phyloP scores from a whole-genome alignment of 257 asterid genomes.

The Solanum habrochaites region DNA sequence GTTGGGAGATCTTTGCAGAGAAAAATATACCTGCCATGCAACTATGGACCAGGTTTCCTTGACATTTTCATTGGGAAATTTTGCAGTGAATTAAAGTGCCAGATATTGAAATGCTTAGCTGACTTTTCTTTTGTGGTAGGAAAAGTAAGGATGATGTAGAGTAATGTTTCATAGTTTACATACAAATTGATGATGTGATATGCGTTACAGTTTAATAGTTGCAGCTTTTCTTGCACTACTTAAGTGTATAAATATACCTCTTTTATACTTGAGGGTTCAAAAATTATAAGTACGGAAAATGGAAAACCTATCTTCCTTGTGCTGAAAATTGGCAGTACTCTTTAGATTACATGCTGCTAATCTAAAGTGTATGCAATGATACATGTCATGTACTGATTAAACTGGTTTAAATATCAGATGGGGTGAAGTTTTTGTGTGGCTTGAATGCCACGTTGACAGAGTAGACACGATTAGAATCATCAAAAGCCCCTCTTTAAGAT shows the following conservation, averaged over 20 bases:
- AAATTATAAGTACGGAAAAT: not conserved
- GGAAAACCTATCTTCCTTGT: not conserved
- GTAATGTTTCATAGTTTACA: not conserved
- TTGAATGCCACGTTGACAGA: not conserved
- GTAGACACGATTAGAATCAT: not conserved
- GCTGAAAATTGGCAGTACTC: not conserved
- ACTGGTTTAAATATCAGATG: not conserved
- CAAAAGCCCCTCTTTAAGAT: not conserved
- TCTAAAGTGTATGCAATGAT: not conserved
- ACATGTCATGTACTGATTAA: not conserved
- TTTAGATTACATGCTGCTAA: not conserved
- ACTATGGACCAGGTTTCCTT: not conserved
- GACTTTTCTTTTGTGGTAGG: not conserved
- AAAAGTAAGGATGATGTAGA: not conserved
- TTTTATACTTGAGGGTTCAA: not conserved
- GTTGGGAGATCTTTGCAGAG: not conserved
- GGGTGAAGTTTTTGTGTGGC: not conserved
- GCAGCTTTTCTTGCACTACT: not conserved
- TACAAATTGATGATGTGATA: not conserved
- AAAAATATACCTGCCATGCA: not conserved
- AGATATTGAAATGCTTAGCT: not conserved
- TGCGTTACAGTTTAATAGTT: not conserved
- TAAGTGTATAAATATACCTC: not conserved
- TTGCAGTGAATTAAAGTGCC: not conserved
- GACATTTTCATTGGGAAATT: not conserved